Conservation (phyloP, 1,284 basidiomycete species). For the Ganoderma leucocontextum region DNA sequence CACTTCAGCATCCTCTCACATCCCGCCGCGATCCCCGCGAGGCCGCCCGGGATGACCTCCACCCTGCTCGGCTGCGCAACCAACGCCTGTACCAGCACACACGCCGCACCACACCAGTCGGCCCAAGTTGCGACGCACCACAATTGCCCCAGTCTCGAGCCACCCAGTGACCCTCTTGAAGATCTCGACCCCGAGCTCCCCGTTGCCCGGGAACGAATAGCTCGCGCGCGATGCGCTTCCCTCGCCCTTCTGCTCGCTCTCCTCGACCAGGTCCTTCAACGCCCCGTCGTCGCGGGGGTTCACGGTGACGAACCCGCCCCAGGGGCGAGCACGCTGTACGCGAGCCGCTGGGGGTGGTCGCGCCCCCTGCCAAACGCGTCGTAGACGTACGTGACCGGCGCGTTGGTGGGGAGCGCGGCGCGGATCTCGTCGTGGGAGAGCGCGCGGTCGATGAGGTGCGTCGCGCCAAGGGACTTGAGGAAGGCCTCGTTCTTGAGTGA, state of each 20-base stretch:
- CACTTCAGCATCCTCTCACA: slow-evolving; percentile 37
- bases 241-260: slow-evolving; percentile 25
- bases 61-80: slow-evolving; percentile 39
- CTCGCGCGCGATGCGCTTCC: slow-evolving; percentile 7
- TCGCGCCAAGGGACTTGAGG: slow-evolving; percentile 40
- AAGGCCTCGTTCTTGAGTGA: slow-evolving; percentile 54
- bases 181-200: slow-evolving; percentile 13
- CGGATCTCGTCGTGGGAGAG: neutral
- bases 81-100: neutral
- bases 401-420: neutral
- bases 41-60: slow-evolving; percentile 39
- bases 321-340: slow-evolving; percentile 35
- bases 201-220: neutral
- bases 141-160: slow-evolving; percentile 21
- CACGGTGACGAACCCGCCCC: slow-evolving; percentile 27
- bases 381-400: slow-evolving; percentile 32
- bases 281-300: neutral
- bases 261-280: neutral
- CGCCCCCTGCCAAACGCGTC: slow-evolving; percentile 32
- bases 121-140: slow-evolving; percentile 7
- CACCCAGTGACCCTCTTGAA: slow-evolving; percentile 13
- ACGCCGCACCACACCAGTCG: neutral
- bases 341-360: slow-evolving; percentile 33
- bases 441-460: slow-evolving; percentile 35
- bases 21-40: slow-evolving; percentile 38